phyloP scores from a whole-genome alignment of 106 monocot genomes.

The Dendrobium officinale region DNA sequence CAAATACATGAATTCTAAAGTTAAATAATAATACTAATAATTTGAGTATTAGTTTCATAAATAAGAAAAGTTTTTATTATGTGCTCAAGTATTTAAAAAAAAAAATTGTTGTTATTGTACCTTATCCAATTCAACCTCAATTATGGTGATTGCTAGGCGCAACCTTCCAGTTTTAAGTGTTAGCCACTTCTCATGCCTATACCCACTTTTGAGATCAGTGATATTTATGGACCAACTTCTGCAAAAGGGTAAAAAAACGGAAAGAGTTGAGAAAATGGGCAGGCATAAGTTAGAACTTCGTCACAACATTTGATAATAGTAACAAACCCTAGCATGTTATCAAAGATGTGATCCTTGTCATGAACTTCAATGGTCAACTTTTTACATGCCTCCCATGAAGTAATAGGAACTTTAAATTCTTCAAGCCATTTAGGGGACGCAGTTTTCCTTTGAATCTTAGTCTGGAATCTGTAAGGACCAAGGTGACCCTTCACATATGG shows the following conservation, averaged over 20 bases:
- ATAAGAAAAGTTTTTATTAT: background rate
- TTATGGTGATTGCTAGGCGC: constrained; percentile 70
- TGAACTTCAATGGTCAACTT: constrained; percentile 49
- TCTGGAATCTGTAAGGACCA: constrained; percentile 66
- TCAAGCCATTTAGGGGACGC: constrained; percentile 79
- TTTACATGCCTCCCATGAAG: constrained; percentile 76
- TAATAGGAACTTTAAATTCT: constrained; percentile 72
- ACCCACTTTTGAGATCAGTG: constrained; percentile 53
- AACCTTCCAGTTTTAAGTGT: constrained; percentile 71
- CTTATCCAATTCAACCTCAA: constrained; percentile 45
- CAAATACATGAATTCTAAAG: too few species aligned
- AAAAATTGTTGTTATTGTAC: background rate
- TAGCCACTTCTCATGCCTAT: constrained; percentile 82
- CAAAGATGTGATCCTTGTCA: constrained; percentile 80
- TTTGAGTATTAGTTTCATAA: too few species aligned
- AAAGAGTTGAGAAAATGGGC: background rate
- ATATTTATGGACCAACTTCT: constrained; percentile 58
- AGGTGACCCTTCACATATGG: constrained; percentile 86
- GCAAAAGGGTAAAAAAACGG: background rate
- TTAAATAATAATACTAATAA: too few species aligned
- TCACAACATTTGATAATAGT: constrained; percentile 1
- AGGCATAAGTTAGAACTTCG: background rate
- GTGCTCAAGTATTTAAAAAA: background rate
- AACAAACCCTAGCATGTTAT: constrained; percentile 49
- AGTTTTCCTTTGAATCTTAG: constrained; percentile 73